Base-by-base conservation (phyloP, 202 grass and related monocot species). In the Saccharum hybrid region DNA sequence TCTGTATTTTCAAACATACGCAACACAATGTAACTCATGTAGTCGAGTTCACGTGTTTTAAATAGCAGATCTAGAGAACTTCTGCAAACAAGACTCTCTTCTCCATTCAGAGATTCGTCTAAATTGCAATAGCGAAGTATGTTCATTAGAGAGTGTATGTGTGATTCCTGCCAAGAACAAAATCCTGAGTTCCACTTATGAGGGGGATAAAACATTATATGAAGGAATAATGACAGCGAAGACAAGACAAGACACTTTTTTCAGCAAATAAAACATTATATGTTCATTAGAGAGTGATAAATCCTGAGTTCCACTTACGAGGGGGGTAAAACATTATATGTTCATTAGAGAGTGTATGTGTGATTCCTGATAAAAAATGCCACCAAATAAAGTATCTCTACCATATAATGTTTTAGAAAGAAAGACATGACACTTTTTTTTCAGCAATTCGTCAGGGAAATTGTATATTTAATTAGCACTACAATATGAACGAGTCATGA, bases 121-220 rank as follows among this genome's bases (percentile, higher is more conserved):
- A 97, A 69, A 57, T 97, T 93, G 80, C 92, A 91, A 74, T 97
- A 97, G 64, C 95, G 90, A 83, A 97, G 86, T 81, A 97, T 79
- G 34, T 97, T 97, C 88, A 97, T 94, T 67, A 97, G 37, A 77
- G 95, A 97, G 79, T 97, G 95, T 94, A 97, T 94, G 77, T 97
- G 95, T 65, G 95, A 97, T 93, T 97, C 95, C 95, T 97, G 82
- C 48, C 51, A 88, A 87, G 34, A 90, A 90, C 23, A 81, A 76
- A 66, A 67, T 48, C 34, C 83, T 52, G 64, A 43, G 74, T 88
- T 64, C 83, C 49, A 34, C 21, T 77, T 79, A 76, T 52, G 71
- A 59, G 43, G 80, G 75, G 37, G 56, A 70, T 22, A 86, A 82
- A 56, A 54, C 21, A 80, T 51, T 15, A 73, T 23, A 89, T 28